These are phyloP conservation scores for Gossypium bickii DNA, from an alignment of 345 rosid genomes.

Conservation along the genomic window DNA sequence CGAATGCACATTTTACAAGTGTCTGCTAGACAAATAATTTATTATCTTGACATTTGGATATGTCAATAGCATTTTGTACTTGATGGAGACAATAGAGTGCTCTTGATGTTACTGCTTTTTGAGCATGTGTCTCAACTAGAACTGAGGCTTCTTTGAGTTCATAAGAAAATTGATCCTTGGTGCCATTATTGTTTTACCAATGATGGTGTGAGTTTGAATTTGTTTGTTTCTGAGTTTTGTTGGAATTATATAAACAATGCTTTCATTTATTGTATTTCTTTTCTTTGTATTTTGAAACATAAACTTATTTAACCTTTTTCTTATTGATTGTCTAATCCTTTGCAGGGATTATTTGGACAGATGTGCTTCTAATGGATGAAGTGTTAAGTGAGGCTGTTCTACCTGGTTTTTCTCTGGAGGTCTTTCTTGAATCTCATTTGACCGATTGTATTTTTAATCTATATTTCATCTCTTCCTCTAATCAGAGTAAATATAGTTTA, in stretches of 20 bases:
- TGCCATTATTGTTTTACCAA: neutral
- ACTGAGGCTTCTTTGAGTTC: neutral
- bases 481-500: neutral
- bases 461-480: slow-evolving; percentile 1
- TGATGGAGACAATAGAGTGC: neutral
- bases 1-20: neutral
- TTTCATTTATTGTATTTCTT: neutral
- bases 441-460: neutral
- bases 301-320: slow-evolving; percentile 18
- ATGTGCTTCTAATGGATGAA: slow-evolving; percentile 81
- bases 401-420: slow-evolving; percentile 72
- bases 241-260: neutral
- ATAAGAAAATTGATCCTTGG: slow-evolving; percentile 1
- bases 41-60: neutral
- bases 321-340: slow-evolving; percentile 19
- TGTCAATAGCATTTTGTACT: neutral
- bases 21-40: neutral
- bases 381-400: slow-evolving; percentile 73
- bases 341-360: slow-evolving; percentile 80
- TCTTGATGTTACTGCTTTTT: neutral
- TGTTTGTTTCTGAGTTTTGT: slow-evolving; percentile 1
- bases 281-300: slow-evolving; percentile 12
- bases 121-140: slow-evolving; percentile 1
- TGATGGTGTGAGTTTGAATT: neutral
- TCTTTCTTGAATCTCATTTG: slow-evolving; percentile 25